Conservation (phyloP, 257 asterid species). For the Scutellaria galericulata region DNA sequence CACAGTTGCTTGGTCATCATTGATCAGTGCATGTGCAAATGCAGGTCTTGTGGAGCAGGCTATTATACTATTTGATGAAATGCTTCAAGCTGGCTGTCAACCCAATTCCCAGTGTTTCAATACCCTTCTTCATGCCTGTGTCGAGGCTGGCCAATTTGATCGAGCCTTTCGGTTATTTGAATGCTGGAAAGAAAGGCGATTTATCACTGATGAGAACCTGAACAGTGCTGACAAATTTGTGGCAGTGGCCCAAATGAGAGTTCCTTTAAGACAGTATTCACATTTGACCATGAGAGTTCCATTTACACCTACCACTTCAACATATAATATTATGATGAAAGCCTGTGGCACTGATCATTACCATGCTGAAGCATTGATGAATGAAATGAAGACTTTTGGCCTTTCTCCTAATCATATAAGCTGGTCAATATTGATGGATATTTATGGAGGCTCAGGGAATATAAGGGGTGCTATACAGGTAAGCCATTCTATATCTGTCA, state of each 20-base stretch:
- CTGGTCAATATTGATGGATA: slow-evolving; percentile 87
- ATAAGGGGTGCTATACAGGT: slow-evolving; percentile 73
- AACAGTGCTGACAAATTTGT: slow-evolving; percentile 29
- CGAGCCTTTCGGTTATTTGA: slow-evolving; percentile 87
- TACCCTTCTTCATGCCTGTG: slow-evolving; percentile 91
- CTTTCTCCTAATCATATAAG: slow-evolving; percentile 84
- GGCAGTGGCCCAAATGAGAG: slow-evolving; percentile 33
- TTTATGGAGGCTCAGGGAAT: slow-evolving; percentile 75
- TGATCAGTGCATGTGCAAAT: slow-evolving; percentile 92
- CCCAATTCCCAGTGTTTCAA: slow-evolving; percentile 89
- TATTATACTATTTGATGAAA: slow-evolving; percentile 71
- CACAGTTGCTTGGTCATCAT: slow-evolving; percentile 82
- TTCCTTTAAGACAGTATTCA: slow-evolving; percentile 38
- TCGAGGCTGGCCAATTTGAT: slow-evolving; percentile 86
- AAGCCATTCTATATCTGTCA: slow-evolving; percentile 33
- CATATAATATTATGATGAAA: slow-evolving; percentile 91
- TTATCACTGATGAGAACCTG: slow-evolving; percentile 38
- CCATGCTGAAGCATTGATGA: slow-evolving; percentile 87
- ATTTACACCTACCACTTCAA: slow-evolving; percentile 77
- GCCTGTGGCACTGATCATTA: slow-evolving; percentile 86
- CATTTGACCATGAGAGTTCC: slow-evolving; percentile 55
- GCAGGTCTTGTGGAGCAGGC: slow-evolving; percentile 87
- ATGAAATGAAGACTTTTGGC: slow-evolving; percentile 80
- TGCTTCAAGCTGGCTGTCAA: slow-evolving; percentile 78
- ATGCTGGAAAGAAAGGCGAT: slow-evolving; percentile 73